Conservation (phyloP, 495 filamentous ascomycete genomes). For the Parmelia sp. region DNA sequence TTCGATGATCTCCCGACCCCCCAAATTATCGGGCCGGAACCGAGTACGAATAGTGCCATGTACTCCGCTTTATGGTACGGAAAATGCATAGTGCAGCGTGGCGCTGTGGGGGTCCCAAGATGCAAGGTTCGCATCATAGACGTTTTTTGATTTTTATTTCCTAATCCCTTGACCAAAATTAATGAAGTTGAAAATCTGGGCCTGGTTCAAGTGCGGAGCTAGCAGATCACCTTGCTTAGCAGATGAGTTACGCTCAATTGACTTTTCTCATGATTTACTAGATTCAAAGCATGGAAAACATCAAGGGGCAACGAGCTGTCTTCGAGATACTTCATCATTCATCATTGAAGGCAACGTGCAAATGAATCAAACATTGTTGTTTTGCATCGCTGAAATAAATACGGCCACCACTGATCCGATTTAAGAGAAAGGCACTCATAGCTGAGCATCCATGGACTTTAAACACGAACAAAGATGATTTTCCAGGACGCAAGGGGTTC, state of each 20-base stretch:
- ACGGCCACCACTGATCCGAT: too few species aligned
- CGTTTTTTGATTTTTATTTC: background rate
- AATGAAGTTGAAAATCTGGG: too few species aligned
- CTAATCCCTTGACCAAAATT: too few species aligned
- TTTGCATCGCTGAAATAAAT: too few species aligned
- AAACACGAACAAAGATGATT: too few species aligned
- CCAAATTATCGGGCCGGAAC: background rate
- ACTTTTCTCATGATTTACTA: background rate
- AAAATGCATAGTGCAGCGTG: background rate
- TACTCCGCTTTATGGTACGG: background rate
- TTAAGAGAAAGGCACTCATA: too few species aligned
- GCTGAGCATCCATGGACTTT: too few species aligned
- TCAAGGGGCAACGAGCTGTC: too few species aligned
- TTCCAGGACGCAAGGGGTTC: too few species aligned
- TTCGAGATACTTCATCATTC: too few species aligned
- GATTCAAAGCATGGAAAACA: background rate
- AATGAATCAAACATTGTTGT: too few species aligned
- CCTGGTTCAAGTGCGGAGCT: background rate
- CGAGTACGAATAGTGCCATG: background rate
- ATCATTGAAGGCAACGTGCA: too few species aligned
- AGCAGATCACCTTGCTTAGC: background rate
- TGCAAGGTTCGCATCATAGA: background rate
- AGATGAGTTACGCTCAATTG: background rate
- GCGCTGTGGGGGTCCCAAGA: background rate
- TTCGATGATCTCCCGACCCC: background rate